Percentiles rank a stretch among this genome's conserved stretches.
Evolutionary conservation across 176 grass and related monocot species (phyloP).

Genomic region (Avena insularis): DNA sequence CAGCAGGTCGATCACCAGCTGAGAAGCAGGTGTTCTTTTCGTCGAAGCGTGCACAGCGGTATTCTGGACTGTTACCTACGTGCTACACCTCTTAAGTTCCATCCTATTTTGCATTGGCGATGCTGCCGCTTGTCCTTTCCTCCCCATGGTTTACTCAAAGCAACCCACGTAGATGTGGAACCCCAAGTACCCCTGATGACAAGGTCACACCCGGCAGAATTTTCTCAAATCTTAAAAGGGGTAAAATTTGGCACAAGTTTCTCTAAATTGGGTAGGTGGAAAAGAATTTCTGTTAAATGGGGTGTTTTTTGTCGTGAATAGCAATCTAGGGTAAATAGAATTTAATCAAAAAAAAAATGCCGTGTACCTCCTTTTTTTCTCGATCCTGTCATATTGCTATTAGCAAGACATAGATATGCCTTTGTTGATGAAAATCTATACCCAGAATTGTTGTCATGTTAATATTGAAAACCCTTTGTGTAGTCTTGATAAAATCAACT

Average conservation of each 20-base stretch:
- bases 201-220: neutral
- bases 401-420: constrained; percentile 2
- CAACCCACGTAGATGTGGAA: neutral
- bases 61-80: neutral
- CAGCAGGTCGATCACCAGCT: neutral
- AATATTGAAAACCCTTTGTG: neutral
- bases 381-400: constrained; percentile 10
- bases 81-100: neutral
- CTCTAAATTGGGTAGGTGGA: neutral
- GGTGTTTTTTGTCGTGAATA: neutral
- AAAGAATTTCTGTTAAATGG: neutral
- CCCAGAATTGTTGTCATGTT: constrained; percentile 33
- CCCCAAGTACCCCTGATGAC: neutral
- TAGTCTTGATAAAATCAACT: constrained; percentile 24
- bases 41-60: neutral
- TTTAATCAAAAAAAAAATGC: neutral
- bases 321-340: neutral
- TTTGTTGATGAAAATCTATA: constrained; percentile 14
- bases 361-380: neutral
- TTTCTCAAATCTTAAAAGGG: neutral
- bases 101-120: neutral
- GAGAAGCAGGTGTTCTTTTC: neutral
- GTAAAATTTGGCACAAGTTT: neutral
- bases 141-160: neutral
- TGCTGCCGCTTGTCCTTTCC: neutral